These are phyloP conservation scores for Xylaria sp. DNA, from an alignment of 2,329 filamentous ascomycete species.

Conservation along the genomic window DNA sequence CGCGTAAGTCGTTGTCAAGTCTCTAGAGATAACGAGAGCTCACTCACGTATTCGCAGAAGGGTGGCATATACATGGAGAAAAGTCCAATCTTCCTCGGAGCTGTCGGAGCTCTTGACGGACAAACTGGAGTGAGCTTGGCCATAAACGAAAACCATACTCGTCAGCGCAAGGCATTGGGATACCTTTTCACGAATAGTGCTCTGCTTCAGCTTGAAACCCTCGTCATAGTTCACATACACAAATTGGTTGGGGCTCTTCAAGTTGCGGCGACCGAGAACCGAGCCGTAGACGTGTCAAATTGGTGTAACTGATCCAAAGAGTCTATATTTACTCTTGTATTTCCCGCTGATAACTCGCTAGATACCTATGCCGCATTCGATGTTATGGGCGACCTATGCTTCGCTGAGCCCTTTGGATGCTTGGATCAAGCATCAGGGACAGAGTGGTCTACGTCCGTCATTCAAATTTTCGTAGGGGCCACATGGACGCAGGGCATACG, in stretches of 20 bases:
- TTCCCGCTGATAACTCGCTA: background rate
- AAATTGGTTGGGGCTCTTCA: background rate
- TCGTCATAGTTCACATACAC: background rate
- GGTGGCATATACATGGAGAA: background rate
- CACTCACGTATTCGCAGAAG: background rate
- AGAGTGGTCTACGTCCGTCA: constrained; percentile 41
- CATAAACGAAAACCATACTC: background rate
- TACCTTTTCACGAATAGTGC: background rate
- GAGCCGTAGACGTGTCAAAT: background rate
- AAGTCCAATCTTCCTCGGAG: background rate
- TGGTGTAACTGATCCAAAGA: background rate
- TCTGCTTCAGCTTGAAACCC: background rate
- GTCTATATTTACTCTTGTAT: background rate
- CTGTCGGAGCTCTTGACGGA: background rate
- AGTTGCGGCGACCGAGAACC: background rate
- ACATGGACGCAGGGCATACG: constrained; percentile 45
- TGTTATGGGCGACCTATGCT: too few species aligned
- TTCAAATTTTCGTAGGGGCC: constrained; percentile 41
- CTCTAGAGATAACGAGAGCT: background rate
- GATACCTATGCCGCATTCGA: background rate
- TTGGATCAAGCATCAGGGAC: constrained; percentile 39
- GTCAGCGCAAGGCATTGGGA: constrained; percentile 1
- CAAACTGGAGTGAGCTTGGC: background rate
- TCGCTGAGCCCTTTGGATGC: constrained; percentile 44
- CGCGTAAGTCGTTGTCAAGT: background rate